These are phyloP conservation scores for Linnemannia elongata DNA, from an alignment of 192 early-diverging fungal species.

Conservation along the genomic window DNA sequence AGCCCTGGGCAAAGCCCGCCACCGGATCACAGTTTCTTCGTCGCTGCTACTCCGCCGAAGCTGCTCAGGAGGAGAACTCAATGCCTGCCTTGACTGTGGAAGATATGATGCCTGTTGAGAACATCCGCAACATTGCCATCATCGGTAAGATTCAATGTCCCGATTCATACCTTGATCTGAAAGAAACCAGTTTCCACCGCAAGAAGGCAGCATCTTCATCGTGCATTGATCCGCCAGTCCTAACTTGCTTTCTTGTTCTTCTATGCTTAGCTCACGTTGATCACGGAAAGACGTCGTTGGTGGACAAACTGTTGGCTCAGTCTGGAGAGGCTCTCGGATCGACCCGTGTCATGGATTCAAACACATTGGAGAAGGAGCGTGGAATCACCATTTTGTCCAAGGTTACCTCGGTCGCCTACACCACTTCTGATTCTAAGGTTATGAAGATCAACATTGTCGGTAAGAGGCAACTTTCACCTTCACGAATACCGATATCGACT, in stretches of 20 bases:
- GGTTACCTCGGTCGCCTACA: slow-evolving; percentile 80
- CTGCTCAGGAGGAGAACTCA: slow-evolving; percentile 27
- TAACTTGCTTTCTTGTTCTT: not conserved
- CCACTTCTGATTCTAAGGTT: slow-evolving; percentile 52
- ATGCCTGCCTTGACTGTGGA: slow-evolving; percentile 42
- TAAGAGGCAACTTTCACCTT: slow-evolving; percentile 1
- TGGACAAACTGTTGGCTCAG: slow-evolving; percentile 62
- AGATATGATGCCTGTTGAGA: slow-evolving; percentile 57
- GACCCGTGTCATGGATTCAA: slow-evolving; percentile 86
- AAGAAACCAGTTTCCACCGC: not conserved
- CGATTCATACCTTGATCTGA: not conserved
- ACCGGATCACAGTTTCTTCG: slow-evolving; percentile 23
- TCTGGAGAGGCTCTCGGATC: slow-evolving; percentile 61
- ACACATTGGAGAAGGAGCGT: slow-evolving; percentile 85
- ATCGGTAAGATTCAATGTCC: slow-evolving; percentile 30
- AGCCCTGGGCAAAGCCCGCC: slow-evolving; percentile 16
- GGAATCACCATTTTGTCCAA: slow-evolving; percentile 93
- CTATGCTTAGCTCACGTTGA: slow-evolving; percentile 84
- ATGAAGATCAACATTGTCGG: slow-evolving; percentile 88
- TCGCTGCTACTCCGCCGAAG: slow-evolving; percentile 32
- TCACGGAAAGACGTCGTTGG: slow-evolving; percentile 84
- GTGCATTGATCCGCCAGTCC: not conserved
- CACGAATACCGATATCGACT: not conserved
- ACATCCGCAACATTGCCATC: slow-evolving; percentile 58
- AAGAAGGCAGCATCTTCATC: not conserved